Conservation (phyloP, 2,329 filamentous ascomycete genomes). For the Onygenales sp. region DNA sequence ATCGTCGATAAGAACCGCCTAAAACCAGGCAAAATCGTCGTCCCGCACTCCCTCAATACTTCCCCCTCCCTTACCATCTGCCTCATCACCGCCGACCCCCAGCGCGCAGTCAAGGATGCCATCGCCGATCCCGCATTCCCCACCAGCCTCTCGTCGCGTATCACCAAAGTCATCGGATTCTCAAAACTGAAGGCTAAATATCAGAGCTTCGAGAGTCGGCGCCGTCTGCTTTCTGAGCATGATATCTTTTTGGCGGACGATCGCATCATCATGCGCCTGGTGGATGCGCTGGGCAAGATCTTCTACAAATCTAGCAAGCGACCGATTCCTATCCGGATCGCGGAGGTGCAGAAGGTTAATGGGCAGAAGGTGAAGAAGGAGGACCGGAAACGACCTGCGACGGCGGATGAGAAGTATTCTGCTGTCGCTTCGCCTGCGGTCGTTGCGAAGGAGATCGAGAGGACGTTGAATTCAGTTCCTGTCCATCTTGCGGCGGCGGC, state of each 20-base stretch:
- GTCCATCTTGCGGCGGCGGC: slow-evolving; percentile 70
- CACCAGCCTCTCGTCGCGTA: slow-evolving; percentile 53
- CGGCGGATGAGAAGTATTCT: slow-evolving; percentile 35
- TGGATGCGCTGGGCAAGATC: slow-evolving; percentile 73
- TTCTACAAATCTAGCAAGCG: slow-evolving; percentile 88
- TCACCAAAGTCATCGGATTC: slow-evolving; percentile 70
- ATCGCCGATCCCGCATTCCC: slow-evolving; percentile 66
- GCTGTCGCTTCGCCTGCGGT: slow-evolving; percentile 50
- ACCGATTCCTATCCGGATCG: slow-evolving; percentile 71
- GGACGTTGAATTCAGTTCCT: slow-evolving; percentile 65
- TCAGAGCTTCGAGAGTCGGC: slow-evolving; percentile 75
- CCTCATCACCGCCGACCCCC: slow-evolving; percentile 72
- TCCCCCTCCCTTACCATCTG: slow-evolving; percentile 63
- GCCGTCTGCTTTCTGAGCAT: slow-evolving; percentile 75
- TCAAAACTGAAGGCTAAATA: slow-evolving; percentile 83
- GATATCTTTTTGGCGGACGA: slow-evolving; percentile 93
- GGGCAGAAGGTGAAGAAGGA: slow-evolving; percentile 52
- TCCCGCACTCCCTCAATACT: slow-evolving; percentile 67
- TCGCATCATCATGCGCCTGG: slow-evolving; percentile 63
- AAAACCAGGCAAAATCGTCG: slow-evolving; percentile 71
- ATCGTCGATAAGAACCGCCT: slow-evolving; percentile 64
- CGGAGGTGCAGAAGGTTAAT: slow-evolving; percentile 52
- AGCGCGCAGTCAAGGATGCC: slow-evolving; percentile 84
- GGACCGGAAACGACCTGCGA: slow-evolving; percentile 36
- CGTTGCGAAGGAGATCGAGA: slow-evolving; percentile 72